These are phyloP conservation scores for Aspergillus sp. DNA, from an alignment of 2,329 filamentous ascomycete species.

Conservation along the genomic window DNA sequence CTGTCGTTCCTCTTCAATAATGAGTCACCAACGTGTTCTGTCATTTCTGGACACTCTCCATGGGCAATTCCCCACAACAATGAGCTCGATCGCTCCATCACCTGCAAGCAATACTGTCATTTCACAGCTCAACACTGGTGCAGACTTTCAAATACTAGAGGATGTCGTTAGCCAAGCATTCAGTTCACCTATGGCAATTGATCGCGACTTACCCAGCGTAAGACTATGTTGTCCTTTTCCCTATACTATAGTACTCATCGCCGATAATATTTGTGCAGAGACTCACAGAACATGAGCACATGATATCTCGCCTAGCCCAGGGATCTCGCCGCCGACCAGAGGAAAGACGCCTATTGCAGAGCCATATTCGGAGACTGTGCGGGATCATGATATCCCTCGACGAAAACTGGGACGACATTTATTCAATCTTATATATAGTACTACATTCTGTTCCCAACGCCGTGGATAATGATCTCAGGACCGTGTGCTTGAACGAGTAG, in stretches of 20 bases:
- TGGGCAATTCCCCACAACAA: not conserved
- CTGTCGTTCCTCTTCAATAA: not conserved
- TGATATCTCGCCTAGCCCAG: not conserved
- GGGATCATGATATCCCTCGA: not conserved
- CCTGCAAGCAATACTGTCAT: not conserved
- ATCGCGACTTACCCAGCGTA: not conserved
- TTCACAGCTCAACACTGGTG: not conserved
- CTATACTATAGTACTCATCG: not conserved
- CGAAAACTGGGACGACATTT: not conserved
- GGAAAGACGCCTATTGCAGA: not conserved
- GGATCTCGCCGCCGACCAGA: not conserved
- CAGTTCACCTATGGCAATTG: not conserved
- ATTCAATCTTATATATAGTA: not conserved
- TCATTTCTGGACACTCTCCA: not conserved
- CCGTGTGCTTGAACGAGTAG: not conserved
- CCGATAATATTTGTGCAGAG: not conserved
- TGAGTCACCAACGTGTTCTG: not conserved
- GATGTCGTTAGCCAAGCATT: not conserved
- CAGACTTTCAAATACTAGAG: not conserved
- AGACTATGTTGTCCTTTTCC: not conserved
- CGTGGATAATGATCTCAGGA: not conserved
- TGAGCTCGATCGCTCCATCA: not conserved
- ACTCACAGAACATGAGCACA: not conserved
- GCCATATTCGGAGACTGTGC: not conserved
- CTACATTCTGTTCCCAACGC: not conserved